A percentile compares a stretch with the other conserved stretches of the same genome.
Evolutionary conservation across 2,329 filamentous ascomycete genomes (phyloP).

Genomic region (Rugonectria rugulosa): DNA sequence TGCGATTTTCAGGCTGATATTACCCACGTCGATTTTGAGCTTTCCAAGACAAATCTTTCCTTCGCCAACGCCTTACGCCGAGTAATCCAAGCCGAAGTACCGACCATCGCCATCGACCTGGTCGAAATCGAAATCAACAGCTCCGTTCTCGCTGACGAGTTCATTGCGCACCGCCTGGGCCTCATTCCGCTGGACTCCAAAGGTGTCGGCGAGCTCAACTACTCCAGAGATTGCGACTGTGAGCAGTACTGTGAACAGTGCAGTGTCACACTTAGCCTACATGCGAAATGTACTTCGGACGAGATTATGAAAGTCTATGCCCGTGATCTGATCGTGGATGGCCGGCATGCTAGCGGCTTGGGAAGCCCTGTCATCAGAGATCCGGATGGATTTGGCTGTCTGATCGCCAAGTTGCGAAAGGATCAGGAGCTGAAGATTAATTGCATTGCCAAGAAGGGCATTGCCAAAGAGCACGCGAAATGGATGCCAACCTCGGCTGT

Average conservation of each 20-base stretch:
- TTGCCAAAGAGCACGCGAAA: conserved; percentile 98
- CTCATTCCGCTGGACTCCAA: conserved; percentile 88
- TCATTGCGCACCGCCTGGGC: conserved; percentile 90
- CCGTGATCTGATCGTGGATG: conserved; percentile 80
- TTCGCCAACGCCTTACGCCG: conserved; percentile 94
- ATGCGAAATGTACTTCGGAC: conserved; percentile 85
- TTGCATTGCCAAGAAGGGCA: conserved; percentile 97
- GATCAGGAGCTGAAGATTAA: conserved; percentile 90
- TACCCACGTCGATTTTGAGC: conserved; percentile 88
- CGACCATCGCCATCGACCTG: conserved; percentile 92
- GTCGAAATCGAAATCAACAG: conserved; percentile 94
- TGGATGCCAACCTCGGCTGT: conserved; percentile 94
- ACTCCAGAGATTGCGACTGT: conserved; percentile 95
- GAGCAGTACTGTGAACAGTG: conserved; percentile 94
- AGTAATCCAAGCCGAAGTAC: conserved; percentile 91
- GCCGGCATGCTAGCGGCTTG: conserved; percentile 75
- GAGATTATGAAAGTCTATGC: conserved; percentile 95
- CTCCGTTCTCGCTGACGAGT: conserved; percentile 95
- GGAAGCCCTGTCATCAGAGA: conserved; percentile 87
- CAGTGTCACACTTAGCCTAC: conserved; percentile 82
- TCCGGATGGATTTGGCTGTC: conserved; percentile 78
- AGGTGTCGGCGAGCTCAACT: conserved; percentile 82
- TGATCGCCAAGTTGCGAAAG: conserved; percentile 89
- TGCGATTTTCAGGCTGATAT: conserved; percentile 69
- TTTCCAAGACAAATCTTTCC: conserved; percentile 86